phyloP scores from a whole-genome alignment of 2,329 filamentous ascomycete species.

The Stemphylium lycopersici region DNA sequence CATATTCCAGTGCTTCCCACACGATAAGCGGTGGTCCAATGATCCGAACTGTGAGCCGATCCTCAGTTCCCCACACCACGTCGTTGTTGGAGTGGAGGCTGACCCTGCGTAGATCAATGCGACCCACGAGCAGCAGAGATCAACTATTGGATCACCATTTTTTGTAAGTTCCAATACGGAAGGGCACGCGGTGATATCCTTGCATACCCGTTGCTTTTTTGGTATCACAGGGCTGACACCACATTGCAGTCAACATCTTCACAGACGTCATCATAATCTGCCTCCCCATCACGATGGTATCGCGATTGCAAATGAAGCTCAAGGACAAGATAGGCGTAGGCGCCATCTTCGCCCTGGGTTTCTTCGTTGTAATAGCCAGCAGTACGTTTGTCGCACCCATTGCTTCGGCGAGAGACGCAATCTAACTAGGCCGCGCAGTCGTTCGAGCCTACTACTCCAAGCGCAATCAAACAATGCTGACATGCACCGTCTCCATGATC shows the following conservation, averaged over 20 bases:
- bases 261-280: constrained; percentile 29
- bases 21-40: constrained; percentile 35
- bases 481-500: constrained; percentile 33
- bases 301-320: constrained; percentile 29
- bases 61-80: not conserved
- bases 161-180: constrained; percentile 18
- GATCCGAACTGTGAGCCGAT: constrained; percentile 24
- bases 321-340: constrained; percentile 31
- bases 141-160: constrained; percentile 33
- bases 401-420: no score
- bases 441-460: constrained; percentile 31
- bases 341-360: constrained; percentile 30
- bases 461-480: constrained; percentile 29
- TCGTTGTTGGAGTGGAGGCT: constrained; percentile 3
- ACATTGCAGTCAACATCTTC: constrained; percentile 27
- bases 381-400: constrained; percentile 10
- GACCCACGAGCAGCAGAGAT: constrained; percentile 21
- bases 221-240: not conserved
- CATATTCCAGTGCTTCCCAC: constrained; percentile 50
- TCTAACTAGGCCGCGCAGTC: constrained; percentile 18
- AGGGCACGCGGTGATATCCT: not conserved
- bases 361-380: constrained; percentile 33
- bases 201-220: not conserved
- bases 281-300: constrained; percentile 31
- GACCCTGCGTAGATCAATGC: constrained; percentile 26